A percentile compares a stretch with the other conserved stretches of the same genome.
These are phyloP conservation scores for Camellia granthamiana DNA, from an alignment of 148 eudicot species.

Conservation along the genomic window DNA sequence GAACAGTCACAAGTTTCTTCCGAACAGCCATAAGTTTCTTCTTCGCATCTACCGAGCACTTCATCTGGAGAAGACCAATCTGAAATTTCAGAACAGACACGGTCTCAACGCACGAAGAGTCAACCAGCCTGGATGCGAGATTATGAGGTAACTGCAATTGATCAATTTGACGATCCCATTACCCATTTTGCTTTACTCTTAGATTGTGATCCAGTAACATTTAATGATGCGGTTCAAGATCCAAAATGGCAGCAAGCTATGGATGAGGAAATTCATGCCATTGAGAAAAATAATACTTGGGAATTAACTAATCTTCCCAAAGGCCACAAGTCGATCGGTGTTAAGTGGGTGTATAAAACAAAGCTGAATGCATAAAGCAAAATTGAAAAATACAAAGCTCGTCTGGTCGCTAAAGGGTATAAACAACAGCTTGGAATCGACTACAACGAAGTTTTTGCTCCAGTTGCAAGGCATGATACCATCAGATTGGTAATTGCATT, in stretches of 20 bases:
- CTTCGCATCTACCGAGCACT: not conserved
- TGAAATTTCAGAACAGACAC: not conserved
- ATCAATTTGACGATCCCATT: not conserved
- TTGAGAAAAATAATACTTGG: too few species aligned
- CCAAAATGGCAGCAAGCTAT: conserved; percentile 2
- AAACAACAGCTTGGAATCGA: not conserved
- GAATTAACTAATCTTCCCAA: too few species aligned
- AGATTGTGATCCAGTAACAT: not conserved
- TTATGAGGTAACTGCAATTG: not conserved
- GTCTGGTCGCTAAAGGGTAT: too few species aligned
- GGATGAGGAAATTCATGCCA: conserved; percentile 10
- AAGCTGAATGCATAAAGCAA: too few species aligned
- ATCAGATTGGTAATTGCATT: too few species aligned
- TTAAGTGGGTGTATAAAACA: too few species aligned
- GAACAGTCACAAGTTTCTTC: not conserved
- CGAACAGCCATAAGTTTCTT: not conserved
- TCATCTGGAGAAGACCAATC: too few species aligned
- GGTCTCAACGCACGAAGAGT: not conserved
- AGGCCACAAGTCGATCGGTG: too few species aligned
- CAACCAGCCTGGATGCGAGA: not conserved
- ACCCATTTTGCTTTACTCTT: not conserved
- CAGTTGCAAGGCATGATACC: not conserved
- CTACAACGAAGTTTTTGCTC: not conserved
- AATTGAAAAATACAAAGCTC: too few species aligned
- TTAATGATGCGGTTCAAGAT: conserved; percentile 2